Conservation (phyloP, 805 yeast species). For the Millerozyma acaciae region DNA sequence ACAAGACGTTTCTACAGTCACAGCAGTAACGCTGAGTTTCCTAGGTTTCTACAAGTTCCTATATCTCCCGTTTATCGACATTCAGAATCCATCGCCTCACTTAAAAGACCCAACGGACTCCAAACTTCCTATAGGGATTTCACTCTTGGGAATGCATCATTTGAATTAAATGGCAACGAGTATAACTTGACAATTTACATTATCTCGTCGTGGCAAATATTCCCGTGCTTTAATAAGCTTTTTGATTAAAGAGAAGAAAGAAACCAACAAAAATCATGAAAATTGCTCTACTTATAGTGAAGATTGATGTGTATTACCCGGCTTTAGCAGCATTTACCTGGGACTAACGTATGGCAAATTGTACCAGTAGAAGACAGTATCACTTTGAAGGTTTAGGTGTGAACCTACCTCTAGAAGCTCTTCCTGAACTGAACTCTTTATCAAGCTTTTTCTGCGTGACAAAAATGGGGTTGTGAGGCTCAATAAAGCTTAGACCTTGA, state of each 20-base stretch:
- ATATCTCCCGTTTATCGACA: slow-evolving; percentile 55
- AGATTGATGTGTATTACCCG: slow-evolving; percentile 4
- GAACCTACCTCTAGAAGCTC: too few species aligned
- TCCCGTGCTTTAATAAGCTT: slow-evolving; percentile 49
- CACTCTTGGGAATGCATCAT: slow-evolving; percentile 50
- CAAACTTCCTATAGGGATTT: slow-evolving; percentile 60
- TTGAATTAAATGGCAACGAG: slow-evolving; percentile 61
- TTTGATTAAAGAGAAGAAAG: slow-evolving; percentile 47
- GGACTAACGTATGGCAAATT: too few species aligned
- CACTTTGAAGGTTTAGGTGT: too few species aligned
- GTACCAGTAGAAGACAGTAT: too few species aligned
- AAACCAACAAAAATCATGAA: slow-evolving; percentile 1
- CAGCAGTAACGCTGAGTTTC: too few species aligned
- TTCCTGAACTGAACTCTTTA: too few species aligned
- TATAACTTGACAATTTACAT: slow-evolving; percentile 56
- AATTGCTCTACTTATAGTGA: neutral
- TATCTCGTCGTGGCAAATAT: slow-evolving; percentile 67
- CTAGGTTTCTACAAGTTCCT: too few species aligned
- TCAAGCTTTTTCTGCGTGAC: too few species aligned
- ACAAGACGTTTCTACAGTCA: too few species aligned
- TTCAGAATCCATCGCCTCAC: slow-evolving; percentile 55
- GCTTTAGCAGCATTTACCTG: too few species aligned
- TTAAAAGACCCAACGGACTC: slow-evolving; percentile 45
- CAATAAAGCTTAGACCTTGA: too few species aligned
- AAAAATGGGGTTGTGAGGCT: too few species aligned